Base-by-base conservation (phyloP, 2,329 filamentous ascomycete genomes). In the Phyllosticta citriasiana region DNA sequence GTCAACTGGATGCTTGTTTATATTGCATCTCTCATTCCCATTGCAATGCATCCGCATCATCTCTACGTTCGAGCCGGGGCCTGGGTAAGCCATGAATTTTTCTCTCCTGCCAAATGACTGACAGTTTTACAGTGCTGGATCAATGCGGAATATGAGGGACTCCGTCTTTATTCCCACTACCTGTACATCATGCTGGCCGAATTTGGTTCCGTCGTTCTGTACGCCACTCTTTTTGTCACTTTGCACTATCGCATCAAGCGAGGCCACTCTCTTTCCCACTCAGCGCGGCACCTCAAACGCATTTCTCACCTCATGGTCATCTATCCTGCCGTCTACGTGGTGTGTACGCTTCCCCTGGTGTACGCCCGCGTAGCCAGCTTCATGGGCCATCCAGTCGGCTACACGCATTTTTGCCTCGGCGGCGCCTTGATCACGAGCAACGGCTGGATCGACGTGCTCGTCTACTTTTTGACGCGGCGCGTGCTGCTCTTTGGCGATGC, bases 301-400 rank as follows among this genome's bases (percentile, higher is more conserved):
- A 16, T 47, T 7, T n/a, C 40, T 47, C 59, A 66, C 2, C 84
- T 88, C 64, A 83, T 83, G 80, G 75, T 88, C 30, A 77, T 87
- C 7, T 89, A 89, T 63, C 87, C 87, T 0, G 68, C 86, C 65
- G 85, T 88, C 64, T 89, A 89, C 69, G 79, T 88, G 6, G 66
- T 87, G n/a, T 87, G 86, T 68, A 89, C 86, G 0, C 77, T 85
- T 0, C 87, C 87, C 0, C 76, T 89, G 0, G 85, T 85, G 4
- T 78, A 82, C 0, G 84, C 85, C 14, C 82, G 86, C 63, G 84
- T 88, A 67, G 80, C 81, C 16, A 80, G 79, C 22, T 86, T 88
- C 81, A 79, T 81, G 0, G 81, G 82, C 0, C 72, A 75, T 9
- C 56, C 61, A 1, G 74, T 75, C 16, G 74, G 74, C 22, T 67